Evolutionary conservation across 2,329 filamentous ascomycete genomes (phyloP), one percentile per base, ranked within the genome.

Genomic region (Alternaria dauci): DNA sequence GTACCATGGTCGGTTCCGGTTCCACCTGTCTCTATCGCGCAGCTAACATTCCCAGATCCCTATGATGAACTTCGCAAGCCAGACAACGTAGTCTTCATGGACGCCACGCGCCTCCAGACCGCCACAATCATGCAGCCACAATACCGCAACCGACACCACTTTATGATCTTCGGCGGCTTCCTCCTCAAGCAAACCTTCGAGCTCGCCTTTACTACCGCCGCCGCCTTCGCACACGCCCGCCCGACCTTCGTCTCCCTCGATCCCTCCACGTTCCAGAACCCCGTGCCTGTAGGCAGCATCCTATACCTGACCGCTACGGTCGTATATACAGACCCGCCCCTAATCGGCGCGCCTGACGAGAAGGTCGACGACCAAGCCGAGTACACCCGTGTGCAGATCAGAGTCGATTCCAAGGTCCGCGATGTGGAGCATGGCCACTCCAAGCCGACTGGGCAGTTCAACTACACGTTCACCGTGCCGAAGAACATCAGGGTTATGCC

Each of bases 101-200:
- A 87, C 62, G 84, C 85, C 66, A 87, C 88, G 1, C 81, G 82
- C 34, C 84, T 92, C 32, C 85, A 86, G 69, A 88, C 88, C 2
- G 88, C 90, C 11, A 86, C 85, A 68, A 91, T 93, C 66, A 92
- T 92, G 90, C 89, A 92, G 73, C 90, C 90, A 0, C 89, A 91
- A 75, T 86, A 88, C 74, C 85, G 88, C 48, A 90, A 90, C 75
- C 79, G 88, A 2, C 89, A 92, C 76, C 88, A 90, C 70, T 91
- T 90, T 76, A 91, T 92, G 89, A 91, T 93, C 55, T 93, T 92
- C 70, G 90, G 90, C 52, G 90, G 90, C 14, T 92, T 89, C 73
- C 84, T 92, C 11, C 82, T 93, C 11, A 91, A 91, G 72, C 88
- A 91, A 71, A 90, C 89, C 0, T 92, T 92, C 69, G 90, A 93